Evolutionary conservation across 2,329 filamentous ascomycete species (phyloP), one percentile per base, ranked within the genome.

Genomic region (Clonostachys rosea): DNA sequence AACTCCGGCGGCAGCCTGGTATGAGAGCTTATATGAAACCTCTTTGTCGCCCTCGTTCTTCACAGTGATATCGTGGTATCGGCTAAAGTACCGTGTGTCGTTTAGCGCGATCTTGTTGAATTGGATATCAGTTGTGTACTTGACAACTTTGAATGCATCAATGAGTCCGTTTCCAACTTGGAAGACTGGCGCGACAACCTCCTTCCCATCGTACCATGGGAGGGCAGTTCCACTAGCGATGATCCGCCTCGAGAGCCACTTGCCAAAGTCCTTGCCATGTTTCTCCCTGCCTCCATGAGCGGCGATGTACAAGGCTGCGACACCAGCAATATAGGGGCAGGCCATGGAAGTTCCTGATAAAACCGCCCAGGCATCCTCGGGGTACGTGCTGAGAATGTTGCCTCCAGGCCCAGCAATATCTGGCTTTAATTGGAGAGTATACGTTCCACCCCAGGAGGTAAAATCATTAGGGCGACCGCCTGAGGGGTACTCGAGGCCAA

Each of bases 341-440:
- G 70, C 67, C 73, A 75, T 75, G 3, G 68, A 71, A 1, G 73
- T 76, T 35, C 73, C 73, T 43, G 62, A 68, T 30, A 71, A 58
- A 8, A 43, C 33, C 2, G n/a, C 16, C 13, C 43, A 47, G 11
- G 50, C 45, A 24, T 58, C 57, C 6, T 54, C 56, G 4, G 68
- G 65, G 44, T 66, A 75, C 6, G 71, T 74, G 13, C 69, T 70
- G 41, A 71, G 62, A 40, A 59, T 57, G 2, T 67, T 62, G 24
- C 66, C 66, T 42, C 72, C 70, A 4, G 71, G 70, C 0, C 68
- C 64, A 12, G 66, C 68, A 43, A 75, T 55, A 45, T 74, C 65
- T 8, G 71, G 69, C 54, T 70, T 72, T 45, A 73, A 56, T 37
- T 64, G 59, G 6, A 73, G 59, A 44, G 74, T 70, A 47, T 67